Conservation (phyloP, 2,329 filamentous ascomycete genomes). For the Epichloe hybrida region DNA sequence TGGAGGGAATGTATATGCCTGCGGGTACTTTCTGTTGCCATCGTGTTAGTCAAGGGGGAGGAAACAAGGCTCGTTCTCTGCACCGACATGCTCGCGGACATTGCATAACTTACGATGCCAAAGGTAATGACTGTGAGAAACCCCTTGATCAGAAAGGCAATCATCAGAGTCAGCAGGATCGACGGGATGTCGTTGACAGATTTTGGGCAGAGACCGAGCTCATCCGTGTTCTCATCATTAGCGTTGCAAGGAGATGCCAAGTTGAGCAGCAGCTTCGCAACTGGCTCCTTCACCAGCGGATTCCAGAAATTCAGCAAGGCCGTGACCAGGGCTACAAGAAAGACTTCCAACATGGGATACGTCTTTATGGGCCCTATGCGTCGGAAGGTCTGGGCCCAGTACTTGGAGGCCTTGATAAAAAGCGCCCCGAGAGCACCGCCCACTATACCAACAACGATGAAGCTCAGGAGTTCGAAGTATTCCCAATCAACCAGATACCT, state of each 20-base stretch:
- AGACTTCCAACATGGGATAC: constrained; percentile 74
- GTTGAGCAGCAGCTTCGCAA: constrained; percentile 82
- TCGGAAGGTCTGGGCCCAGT: constrained; percentile 84
- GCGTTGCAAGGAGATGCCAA: constrained; percentile 77
- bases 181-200: constrained; percentile 62
- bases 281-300: constrained; percentile 71
- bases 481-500: constrained; percentile 85
- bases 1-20: constrained; percentile 95
- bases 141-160: constrained; percentile 82
- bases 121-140: constrained; percentile 83
- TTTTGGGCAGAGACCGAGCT: constrained; percentile 65
- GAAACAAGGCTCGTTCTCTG: no score
- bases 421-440: constrained; percentile 77
- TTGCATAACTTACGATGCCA: constrained; percentile 50
- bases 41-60: constrained; percentile 6
- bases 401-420: constrained; percentile 89
- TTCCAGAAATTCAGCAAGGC: constrained; percentile 90
- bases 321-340: constrained; percentile 74
- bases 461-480: constrained; percentile 77
- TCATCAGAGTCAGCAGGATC: constrained; percentile 56
- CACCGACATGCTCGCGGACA: no score
- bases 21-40: constrained; percentile 65
- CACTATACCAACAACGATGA: constrained; percentile 73
- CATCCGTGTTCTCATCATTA: constrained; percentile 46
- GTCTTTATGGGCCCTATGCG: constrained; percentile 67